Evolutionary conservation across 257 asterid genomes (phyloP), one percentile per base, ranked within the genome.

Genomic region (Solanum dulcamara): DNA sequence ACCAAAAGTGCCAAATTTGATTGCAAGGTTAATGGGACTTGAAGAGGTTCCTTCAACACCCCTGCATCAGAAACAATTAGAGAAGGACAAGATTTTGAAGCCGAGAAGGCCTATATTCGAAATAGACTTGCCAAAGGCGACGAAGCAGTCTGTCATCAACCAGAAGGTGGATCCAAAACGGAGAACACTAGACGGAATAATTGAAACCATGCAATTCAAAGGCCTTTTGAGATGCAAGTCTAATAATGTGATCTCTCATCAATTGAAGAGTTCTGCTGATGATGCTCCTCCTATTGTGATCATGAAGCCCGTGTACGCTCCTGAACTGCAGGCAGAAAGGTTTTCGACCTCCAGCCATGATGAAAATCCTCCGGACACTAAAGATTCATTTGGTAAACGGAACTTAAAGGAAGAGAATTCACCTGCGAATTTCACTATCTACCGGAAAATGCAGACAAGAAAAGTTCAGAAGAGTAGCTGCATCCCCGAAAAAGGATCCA

Each of bases 11-110:
- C 85, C 92, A 15, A 93, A 92, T 87, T 90, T 92, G 68, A 91
- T 94, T 37, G 98, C 97, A 62, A 92, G 87, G 93, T 94, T 94
- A 68, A 94, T 94, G 98, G 98, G 98, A 44, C 74, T 94, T 68
- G 97, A 92, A 66, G 93, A 89, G 80, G 68, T 75, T 81, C 89
- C 94, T 10, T 50, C 89, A 11, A 88, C 84, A 64, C 86, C 83
- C 0, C 66, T 44, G 57, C 80, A 84, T 15, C 82, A 74, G 50
- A 83, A 66, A 24, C 75, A 64, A 74, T 26, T 48, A 37, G 91
- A 77, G 89, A 88, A 83, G 79, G 89, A 88, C 28, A 86, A 75
- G 85, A 17, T 86, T 50, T 66, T 85, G 13, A 85, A 83, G 53
- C 80, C 70, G 74, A 88, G 86, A 81, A 86, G 88, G 50, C 86